Percentiles rank a stretch among this genome's conserved stretches.
Conservation (phyloP, 768 basidiomycete genomes). For the Tulasnella sp. region DNA sequence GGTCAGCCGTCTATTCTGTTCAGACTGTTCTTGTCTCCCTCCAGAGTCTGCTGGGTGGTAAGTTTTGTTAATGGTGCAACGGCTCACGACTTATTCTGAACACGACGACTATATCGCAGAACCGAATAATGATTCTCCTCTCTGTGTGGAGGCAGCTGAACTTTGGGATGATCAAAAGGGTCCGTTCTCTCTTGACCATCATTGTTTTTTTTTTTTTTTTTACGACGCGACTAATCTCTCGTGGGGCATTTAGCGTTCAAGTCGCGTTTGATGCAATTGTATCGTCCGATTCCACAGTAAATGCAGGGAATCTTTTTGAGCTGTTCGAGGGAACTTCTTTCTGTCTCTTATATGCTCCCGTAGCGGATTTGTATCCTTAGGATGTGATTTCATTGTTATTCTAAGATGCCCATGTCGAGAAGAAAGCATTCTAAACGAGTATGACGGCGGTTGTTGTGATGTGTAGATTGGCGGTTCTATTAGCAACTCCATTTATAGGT, state of each 20-base stretch:
- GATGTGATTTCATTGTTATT: no score
- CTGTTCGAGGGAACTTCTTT: no score
- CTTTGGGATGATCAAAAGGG: constrained; percentile 48
- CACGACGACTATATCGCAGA: constrained; percentile 35
- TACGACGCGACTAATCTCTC: neutral
- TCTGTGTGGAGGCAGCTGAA: constrained; percentile 76
- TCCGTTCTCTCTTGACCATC: no score
- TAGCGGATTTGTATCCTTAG: no score
- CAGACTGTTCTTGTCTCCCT: constrained; percentile 81
- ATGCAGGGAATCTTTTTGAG: no score
- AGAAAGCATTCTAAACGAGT: no score
- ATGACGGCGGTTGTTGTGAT: no score
- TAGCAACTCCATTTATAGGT: no score
- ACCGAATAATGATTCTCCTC: constrained; percentile 85
- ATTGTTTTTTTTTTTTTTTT: no score
- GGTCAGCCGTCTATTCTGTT: constrained; percentile 88
- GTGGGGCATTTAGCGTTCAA: neutral
- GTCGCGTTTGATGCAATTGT: constrained; percentile 9
- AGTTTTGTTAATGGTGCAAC: constrained; percentile 17
- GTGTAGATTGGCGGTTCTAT: no score
- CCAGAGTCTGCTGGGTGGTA: constrained; percentile 80
- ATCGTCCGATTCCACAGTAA: neutral
- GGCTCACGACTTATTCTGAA: neutral
- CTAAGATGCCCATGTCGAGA: no score
- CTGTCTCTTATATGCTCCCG: no score